Base-by-base conservation (phyloP, 805 yeast genomes). In the Maudiozyma bulderi region DNA sequence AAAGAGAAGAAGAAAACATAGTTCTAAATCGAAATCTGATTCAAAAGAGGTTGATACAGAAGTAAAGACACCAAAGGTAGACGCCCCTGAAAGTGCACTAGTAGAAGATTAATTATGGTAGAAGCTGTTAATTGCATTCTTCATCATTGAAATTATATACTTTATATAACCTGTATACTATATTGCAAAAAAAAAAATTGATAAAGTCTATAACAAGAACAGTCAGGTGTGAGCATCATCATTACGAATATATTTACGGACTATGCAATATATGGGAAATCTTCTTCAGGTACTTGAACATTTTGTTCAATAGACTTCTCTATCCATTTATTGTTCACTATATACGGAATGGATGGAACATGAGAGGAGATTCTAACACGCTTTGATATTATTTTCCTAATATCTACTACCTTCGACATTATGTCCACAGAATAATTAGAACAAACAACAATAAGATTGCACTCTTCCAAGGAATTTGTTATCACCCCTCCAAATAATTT, bases 401-500 rank as follows among this genome's bases (percentile, higher is more conserved):
- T 38, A 5, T 43, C 34, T 8, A 33, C 20, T n/a, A 43, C 7
- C 3, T 30, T 20, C 3, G 9, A 5, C 3, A 11, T 11, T 30
- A 15, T 8, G 6, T 28, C 8, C 13, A 40, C 35, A 29, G 52
- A 46, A 32, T 45, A 46, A n/a, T 49, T 20, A 41, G 9, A 11
- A 9, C 65, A 61, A 13, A 70, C 68, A 13, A 81, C 65, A 6
- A 80, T 66, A 20, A 73, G 57, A 35, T 74, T 67, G 41, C 74
- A 66, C 4, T 62, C 60, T 3, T 47, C 50, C 1, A 72, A 26
- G 1, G 53, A 49, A 3, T 55, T 51, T 0, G 70, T 57, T 4
- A 69, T 43, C 2, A 61, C 64, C 1, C 80, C 86, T 28, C 78
- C 82, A 45, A 76, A 71, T 26, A 62, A 57, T 33, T 68, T 66